phyloP scores from a whole-genome alignment of 2,329 filamentous ascomycete genomes.

The Aspergillus fijiensis region DNA sequence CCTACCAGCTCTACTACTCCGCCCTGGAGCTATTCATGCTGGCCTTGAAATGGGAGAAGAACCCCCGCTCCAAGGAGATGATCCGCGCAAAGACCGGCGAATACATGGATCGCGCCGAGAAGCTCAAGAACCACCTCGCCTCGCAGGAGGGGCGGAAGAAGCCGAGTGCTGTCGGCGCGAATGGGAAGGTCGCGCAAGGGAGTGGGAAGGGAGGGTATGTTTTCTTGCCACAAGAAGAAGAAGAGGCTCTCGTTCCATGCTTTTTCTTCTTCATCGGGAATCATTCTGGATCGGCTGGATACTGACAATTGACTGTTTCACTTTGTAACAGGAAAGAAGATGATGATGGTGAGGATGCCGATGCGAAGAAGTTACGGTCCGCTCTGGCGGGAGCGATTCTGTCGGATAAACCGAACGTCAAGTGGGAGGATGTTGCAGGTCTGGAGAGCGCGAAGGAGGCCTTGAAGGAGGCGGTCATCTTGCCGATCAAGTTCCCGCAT shows the following conservation, averaged over 20 bases:
- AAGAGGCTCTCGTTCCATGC: no score
- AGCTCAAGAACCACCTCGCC: constrained; percentile 86
- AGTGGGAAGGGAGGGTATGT: constrained; percentile 57
- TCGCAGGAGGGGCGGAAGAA: constrained; percentile 57
- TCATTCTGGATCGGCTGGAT: no score
- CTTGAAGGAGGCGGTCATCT: constrained; percentile 92
- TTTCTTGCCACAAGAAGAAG: neutral
- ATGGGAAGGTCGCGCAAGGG: constrained; percentile 52
- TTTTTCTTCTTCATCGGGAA: no score
- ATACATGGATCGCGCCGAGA: constrained; percentile 98
- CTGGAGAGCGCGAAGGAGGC: constrained; percentile 94
- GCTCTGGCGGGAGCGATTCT: constrained; percentile 90
- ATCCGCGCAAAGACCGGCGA: constrained; percentile 92
- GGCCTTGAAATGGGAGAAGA: constrained; percentile 99
- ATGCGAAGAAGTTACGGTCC: constrained; percentile 90
- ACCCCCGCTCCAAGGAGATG: constrained; percentile 93
- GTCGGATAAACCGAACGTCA: constrained; percentile 91
- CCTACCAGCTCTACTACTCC: constrained; percentile 93
- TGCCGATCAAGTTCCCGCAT: constrained; percentile 98
- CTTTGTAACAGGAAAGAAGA: constrained; percentile 47
- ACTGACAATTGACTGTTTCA: constrained; percentile 2
- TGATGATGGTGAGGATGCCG: constrained; percentile 76
- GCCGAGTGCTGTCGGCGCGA: constrained; percentile 52
- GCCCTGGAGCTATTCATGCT: constrained; percentile 98
- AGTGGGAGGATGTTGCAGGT: constrained; percentile 97